Evolutionary conservation across 2,329 filamentous ascomycete species (phyloP).

Genomic region (Colletotrichum lupini): DNA sequence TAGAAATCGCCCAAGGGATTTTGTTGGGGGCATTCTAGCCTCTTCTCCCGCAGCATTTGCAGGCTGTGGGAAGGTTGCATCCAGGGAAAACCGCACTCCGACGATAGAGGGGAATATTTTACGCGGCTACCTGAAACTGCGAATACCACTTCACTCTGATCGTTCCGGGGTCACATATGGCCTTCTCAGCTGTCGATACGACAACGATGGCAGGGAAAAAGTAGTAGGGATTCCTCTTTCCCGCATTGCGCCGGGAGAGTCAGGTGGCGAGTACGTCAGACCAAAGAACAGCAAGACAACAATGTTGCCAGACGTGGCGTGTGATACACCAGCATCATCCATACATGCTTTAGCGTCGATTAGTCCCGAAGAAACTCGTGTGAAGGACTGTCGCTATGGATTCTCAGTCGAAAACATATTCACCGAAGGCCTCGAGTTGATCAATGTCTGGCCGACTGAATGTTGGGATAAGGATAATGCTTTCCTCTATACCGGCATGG

Average conservation of each 20-base stretch:
- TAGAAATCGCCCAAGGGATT: no score
- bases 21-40: background rate
- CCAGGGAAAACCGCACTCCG: background rate
- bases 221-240: background rate
- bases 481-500: background rate
- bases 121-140: background rate
- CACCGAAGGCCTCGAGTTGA: background rate
- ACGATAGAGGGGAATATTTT: background rate
- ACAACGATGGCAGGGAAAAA: background rate
- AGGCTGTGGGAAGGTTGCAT: background rate
- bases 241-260: background rate
- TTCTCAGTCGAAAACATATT: background rate
- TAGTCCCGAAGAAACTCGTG: background rate
- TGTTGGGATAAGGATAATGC: background rate
- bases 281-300: background rate
- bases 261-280: slow-evolving; percentile 4
- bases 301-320: background rate
- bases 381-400: background rate
- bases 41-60: background rate
- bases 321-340: background rate
- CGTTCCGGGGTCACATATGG: background rate
- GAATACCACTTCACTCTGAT: background rate
- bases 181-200: background rate
- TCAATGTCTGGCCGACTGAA: background rate
- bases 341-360: background rate